phyloP scores from a whole-genome alignment of 345 rosid species.

The Capsella bursapastoris region DNA sequence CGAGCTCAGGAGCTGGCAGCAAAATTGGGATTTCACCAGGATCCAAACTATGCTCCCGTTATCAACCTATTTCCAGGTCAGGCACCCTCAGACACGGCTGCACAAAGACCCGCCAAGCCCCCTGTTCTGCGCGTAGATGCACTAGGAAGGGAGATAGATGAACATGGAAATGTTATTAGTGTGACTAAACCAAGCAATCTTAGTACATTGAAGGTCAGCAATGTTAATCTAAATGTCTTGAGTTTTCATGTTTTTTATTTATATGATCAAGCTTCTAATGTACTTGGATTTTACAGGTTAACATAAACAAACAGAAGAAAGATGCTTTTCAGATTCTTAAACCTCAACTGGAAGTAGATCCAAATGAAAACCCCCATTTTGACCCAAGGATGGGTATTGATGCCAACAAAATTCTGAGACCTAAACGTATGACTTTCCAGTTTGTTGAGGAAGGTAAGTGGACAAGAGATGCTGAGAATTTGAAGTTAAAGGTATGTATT shows the following conservation, averaged over 20 bases:
- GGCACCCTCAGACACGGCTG: slow-evolving; percentile 54
- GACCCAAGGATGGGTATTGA: slow-evolving; percentile 86
- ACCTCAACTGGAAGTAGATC: slow-evolving; percentile 88
- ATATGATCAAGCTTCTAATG: slow-evolving; percentile 18
- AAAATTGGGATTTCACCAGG: slow-evolving; percentile 82
- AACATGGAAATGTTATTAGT: slow-evolving; percentile 86
- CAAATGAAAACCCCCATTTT: slow-evolving; percentile 76
- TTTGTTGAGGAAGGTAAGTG: slow-evolving; percentile 99
- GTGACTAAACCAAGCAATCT: slow-evolving; percentile 86
- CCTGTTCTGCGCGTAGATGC: slow-evolving; percentile 94
- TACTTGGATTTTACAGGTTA: slow-evolving; percentile 65
- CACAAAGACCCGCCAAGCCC: slow-evolving; percentile 83
- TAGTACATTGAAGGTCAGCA: slow-evolving; percentile 89
- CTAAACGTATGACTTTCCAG: slow-evolving; percentile 86
- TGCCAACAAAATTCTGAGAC: slow-evolving; percentile 83
- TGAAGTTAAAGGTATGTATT: slow-evolving; percentile 70
- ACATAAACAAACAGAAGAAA: slow-evolving; percentile 95
- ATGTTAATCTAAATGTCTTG: neutral
- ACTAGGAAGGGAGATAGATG: slow-evolving; percentile 96
- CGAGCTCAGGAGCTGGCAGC: slow-evolving; percentile 93
- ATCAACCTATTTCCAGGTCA: slow-evolving; percentile 83
- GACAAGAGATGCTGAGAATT: slow-evolving; percentile 87
- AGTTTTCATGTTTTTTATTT: slow-evolving; percentile 7
- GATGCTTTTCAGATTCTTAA: slow-evolving; percentile 96
- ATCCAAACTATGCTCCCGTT: slow-evolving; percentile 71